Conservation (phyloP, 2,329 filamentous ascomycete genomes). For the Xylogone sp. region DNA sequence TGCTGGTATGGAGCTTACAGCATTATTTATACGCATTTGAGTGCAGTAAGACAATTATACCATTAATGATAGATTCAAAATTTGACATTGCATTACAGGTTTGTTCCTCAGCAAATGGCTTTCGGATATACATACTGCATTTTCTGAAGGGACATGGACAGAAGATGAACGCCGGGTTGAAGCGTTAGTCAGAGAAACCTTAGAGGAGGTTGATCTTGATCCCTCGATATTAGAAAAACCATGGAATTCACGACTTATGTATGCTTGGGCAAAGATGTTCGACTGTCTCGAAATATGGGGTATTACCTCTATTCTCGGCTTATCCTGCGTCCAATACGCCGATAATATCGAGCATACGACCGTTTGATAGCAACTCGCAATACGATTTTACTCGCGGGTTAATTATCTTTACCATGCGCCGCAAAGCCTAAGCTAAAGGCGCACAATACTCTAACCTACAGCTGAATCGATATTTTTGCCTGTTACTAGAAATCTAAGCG, state of each 20-base stretch:
- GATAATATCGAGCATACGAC: background rate
- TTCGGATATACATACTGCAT: background rate
- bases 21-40: conserved; percentile 59
- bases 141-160: background rate
- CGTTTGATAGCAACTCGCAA: no score
- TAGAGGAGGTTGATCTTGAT: background rate
- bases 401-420: no score
- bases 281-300: background rate
- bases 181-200: background rate
- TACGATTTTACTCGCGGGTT: no score
- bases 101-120: conserved; percentile 24
- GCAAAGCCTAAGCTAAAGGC: background rate
- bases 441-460: background rate
- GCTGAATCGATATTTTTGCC: no score
- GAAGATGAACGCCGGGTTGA: background rate
- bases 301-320: background rate
- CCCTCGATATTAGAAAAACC: background rate
- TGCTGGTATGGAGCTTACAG: conserved; percentile 48
- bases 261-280: background rate
- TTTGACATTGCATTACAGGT: conserved; percentile 25
- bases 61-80: background rate
- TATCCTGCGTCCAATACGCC: background rate
- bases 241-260: background rate
- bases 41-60: conserved; percentile 28
- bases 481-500: no score